Evolutionary conservation across 306 rosid species (phyloP).

Genomic region (Cucumis melo): DNA sequence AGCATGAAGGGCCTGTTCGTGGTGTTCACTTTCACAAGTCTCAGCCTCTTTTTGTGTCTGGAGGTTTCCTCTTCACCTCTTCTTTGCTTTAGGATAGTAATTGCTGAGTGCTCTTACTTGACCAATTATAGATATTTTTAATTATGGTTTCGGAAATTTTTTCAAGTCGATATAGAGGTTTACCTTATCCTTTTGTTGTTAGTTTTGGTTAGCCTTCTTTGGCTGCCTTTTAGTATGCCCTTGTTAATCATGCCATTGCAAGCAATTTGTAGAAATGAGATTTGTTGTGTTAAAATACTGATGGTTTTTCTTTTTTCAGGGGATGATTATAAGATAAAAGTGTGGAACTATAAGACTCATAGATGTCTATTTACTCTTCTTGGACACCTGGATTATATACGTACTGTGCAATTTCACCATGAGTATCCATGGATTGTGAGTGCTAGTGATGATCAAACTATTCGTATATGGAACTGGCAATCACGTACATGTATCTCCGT

Average conservation of each 20-base stretch:
- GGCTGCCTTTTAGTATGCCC: background rate
- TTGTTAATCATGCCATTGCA: background rate
- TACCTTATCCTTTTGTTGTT: background rate
- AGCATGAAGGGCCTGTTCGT: constrained; percentile 92
- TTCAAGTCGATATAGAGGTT: background rate
- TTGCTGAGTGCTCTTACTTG: background rate
- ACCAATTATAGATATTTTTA: background rate
- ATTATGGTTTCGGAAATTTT: background rate
- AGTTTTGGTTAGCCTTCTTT: background rate
- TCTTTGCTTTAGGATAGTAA: background rate
- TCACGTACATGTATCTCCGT: constrained; percentile 94
- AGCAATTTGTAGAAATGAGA: background rate
- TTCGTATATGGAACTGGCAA: constrained; percentile 99
- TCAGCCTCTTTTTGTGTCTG: constrained; percentile 89
- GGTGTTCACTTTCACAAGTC: constrained; percentile 95
- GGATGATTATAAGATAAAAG: constrained; percentile 95
- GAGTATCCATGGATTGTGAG: constrained; percentile 96
- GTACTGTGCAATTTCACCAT: constrained; percentile 95
- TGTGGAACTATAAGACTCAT: constrained; percentile 97
- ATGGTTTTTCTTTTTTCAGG: constrained; percentile 34
- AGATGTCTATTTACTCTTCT: constrained; percentile 88
- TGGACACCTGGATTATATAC: constrained; percentile 97
- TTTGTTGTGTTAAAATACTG: background rate
- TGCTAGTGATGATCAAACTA: constrained; percentile 97
- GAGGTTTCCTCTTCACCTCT: constrained; percentile 33